Percentiles rank a stretch among this genome's conserved stretches.
Conservation (phyloP, 2,329 filamentous ascomycete genomes). For the Seiridium cupressi region DNA sequence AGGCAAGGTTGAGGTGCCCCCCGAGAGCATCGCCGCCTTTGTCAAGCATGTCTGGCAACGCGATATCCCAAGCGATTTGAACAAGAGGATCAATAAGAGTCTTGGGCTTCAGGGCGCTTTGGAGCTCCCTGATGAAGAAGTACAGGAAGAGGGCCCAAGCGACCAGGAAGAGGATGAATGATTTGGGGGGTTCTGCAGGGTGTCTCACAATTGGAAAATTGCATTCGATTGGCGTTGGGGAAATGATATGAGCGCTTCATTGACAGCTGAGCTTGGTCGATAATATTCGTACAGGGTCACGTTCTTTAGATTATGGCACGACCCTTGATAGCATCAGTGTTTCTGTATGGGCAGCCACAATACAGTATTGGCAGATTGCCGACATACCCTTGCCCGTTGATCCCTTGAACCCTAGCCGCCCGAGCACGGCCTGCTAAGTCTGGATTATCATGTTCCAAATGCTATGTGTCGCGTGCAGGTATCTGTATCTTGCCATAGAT, state of each 20-base stretch:
- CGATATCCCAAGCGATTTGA: constrained; percentile 48
- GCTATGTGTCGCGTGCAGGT: no score
- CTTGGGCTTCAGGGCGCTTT: constrained; percentile 47
- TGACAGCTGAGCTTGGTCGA: no score
- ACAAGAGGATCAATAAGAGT: constrained; percentile 60
- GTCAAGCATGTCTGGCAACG: constrained; percentile 61
- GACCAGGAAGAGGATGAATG: background rate
- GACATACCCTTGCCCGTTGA: background rate
- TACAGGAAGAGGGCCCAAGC: constrained; percentile 10
- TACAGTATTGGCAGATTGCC: background rate
- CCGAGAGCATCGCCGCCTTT: constrained; percentile 71
- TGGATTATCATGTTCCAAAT: no score
- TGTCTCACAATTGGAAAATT: background rate
- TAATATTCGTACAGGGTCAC: no score
- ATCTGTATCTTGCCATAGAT: no score
- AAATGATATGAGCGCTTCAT: no score
- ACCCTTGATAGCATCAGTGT: background rate
- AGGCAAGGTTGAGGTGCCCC: constrained; percentile 80
- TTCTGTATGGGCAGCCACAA: background rate
- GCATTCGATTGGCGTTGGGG: background rate
- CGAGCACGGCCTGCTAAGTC: no score
- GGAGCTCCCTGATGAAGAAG: constrained; percentile 14
- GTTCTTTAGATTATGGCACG: background rate
- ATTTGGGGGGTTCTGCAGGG: background rate
- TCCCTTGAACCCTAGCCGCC: no score